Conservation (phyloP, 495 filamentous ascomycete genomes). For the Diplogelasinospora grovesii region DNA sequence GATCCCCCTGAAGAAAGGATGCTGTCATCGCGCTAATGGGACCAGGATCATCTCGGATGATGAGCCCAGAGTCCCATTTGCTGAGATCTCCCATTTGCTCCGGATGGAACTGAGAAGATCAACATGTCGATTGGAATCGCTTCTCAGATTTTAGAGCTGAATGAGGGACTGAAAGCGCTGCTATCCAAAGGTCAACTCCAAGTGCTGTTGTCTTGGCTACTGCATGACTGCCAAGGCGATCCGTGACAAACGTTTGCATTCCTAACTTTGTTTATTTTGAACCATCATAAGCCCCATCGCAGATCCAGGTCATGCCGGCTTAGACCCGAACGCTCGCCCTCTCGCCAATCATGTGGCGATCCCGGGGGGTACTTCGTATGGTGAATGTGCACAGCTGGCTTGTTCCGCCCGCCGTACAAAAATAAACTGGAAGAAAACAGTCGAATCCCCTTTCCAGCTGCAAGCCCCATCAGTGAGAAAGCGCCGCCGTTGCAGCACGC, state of each 20-base stretch:
- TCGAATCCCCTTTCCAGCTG: conserved; percentile 15
- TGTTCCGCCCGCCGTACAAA: conserved; percentile 20
- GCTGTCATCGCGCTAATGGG: too few relatives aligned
- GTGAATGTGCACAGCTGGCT: conserved; percentile 12
- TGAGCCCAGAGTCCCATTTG: too few relatives aligned
- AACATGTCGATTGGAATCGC: too few relatives aligned
- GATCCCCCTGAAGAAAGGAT: too few relatives aligned
- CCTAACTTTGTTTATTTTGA: conserved; percentile 29
- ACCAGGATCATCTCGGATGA: too few relatives aligned
- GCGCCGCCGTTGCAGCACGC: conserved; percentile 12
- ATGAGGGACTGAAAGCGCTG: too few relatives aligned
- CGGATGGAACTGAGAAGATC: too few relatives aligned
- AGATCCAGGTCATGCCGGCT: conserved; percentile 15
- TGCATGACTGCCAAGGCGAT: too few relatives aligned
- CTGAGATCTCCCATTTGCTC: too few relatives aligned
- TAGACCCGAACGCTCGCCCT: conserved; percentile 8
- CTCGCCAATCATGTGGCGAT: conserved; percentile 18
- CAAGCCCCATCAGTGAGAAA: conserved; percentile 10
- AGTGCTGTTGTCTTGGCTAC: too few relatives aligned
- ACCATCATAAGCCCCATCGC: conserved; percentile 13
- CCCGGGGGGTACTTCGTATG: conserved; percentile 20
- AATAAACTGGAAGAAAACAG: conserved; percentile 19
- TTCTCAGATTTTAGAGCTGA: too few relatives aligned
- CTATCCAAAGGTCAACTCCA: too few relatives aligned
- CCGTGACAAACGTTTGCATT: conserved; percentile 12